Evolutionary conservation across 2,329 filamentous ascomycete species (phyloP).

Genomic region (Penicillium sp.): DNA sequence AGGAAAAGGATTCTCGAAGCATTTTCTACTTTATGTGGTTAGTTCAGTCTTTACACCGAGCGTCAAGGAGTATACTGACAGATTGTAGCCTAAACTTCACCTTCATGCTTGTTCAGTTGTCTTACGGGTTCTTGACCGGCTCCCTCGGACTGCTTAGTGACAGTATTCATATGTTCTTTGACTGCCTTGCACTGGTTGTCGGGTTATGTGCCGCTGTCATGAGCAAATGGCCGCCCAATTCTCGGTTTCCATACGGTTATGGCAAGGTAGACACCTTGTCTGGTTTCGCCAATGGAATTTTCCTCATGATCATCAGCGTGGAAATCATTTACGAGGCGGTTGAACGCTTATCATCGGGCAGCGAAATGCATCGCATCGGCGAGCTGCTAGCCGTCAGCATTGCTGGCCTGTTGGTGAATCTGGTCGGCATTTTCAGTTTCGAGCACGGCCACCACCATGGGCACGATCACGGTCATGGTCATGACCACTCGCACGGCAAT

Average conservation of each 20-base stretch:
- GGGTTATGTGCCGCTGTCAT: constrained; percentile 89
- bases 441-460: constrained; percentile 60
- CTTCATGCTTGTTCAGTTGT: constrained; percentile 93
- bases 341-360: constrained; percentile 79
- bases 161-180: constrained; percentile 99
- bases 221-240: constrained; percentile 92
- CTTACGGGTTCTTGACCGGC: constrained; percentile 90
- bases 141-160: constrained; percentile 94
- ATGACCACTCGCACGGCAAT: constrained; percentile 65
- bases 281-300: constrained; percentile 93
- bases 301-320: constrained; percentile 88
- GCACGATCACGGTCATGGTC: constrained; percentile 45
- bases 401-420: constrained; percentile 81
- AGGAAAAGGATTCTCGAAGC: constrained; percentile 86
- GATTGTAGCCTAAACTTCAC: constrained; percentile 74
- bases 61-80: constrained; percentile 18
- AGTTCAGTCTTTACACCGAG: constrained; percentile 29
- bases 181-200: constrained; percentile 87
- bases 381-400: constrained; percentile 88
- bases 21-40: constrained; percentile 98
- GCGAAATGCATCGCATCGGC: constrained; percentile 75
- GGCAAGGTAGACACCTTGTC: constrained; percentile 96
- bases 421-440: constrained; percentile 87
- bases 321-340: constrained; percentile 96
- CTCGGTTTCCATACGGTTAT: constrained; percentile 89